Conservation (phyloP, 2,329 filamentous ascomycete genomes). For the Bipolaris gigantea region DNA sequence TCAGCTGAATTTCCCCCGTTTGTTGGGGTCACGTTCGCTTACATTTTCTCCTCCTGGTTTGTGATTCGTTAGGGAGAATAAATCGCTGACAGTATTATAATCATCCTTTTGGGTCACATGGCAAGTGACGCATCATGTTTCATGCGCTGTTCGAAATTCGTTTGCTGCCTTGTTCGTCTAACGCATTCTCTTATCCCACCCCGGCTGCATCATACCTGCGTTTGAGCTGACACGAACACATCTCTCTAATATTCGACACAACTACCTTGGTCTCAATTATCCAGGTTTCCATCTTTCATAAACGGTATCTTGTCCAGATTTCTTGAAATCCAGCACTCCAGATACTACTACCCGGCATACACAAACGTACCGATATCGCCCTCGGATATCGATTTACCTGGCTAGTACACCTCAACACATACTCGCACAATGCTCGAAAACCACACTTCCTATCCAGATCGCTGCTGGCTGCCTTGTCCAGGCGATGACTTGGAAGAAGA, state of each 20-base stretch:
- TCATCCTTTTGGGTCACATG: not conserved
- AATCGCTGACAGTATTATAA: not conserved
- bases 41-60: not conserved
- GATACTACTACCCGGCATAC: no score
- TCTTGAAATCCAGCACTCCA: no score
- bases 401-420: not conserved
- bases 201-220: not conserved
- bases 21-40: slow-evolving; percentile 31
- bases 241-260: not conserved
- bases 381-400: not conserved
- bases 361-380: no score
- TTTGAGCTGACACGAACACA: not conserved
- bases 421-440: not conserved
- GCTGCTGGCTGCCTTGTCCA: slow-evolving; percentile 9
- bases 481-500: slow-evolving; percentile 11
- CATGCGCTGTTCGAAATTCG: not conserved
- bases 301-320: not conserved
- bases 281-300: not conserved
- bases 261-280: not conserved
- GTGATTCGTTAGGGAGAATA: not conserved
- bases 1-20: no score
- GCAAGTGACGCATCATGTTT: not conserved
- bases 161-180: not conserved
- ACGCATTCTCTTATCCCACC: not conserved
- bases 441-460: not conserved